phyloP scores from a whole-genome alignment of 225 moss, liverwort and hornwort genomes.

The Lunularia cruciata region DNA sequence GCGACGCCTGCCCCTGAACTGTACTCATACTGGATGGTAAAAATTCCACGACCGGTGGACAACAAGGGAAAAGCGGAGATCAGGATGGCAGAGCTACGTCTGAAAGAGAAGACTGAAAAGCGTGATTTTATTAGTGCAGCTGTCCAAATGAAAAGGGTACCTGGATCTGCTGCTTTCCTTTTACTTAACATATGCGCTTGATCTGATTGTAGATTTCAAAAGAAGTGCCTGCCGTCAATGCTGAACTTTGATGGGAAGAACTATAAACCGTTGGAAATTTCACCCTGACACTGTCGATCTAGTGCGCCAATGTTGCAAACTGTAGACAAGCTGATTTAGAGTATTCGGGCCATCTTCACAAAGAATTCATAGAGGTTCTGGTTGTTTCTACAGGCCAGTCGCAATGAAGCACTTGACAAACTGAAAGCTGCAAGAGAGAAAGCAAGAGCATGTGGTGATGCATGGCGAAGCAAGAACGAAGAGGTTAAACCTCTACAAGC shows the following conservation, averaged over 20 bases:
- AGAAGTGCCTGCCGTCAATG: background rate
- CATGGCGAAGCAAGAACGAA: slow-evolving; percentile 38
- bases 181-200: background rate
- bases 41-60: slow-evolving; percentile 54
- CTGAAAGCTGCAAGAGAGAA: slow-evolving; percentile 53
- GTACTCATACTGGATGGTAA: slow-evolving; percentile 54
- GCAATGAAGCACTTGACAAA: slow-evolving; percentile 59
- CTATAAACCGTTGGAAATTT: too few relatives aligned
- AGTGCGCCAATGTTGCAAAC: background rate
- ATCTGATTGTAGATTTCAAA: background rate
- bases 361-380: too few relatives aligned
- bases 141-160: slow-evolving; percentile 46
- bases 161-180: slow-evolving; percentile 7
- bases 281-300: too few relatives aligned
- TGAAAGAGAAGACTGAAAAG: slow-evolving; percentile 58
- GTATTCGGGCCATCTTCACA: too few relatives aligned
- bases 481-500: slow-evolving; percentile 55
- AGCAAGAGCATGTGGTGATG: slow-evolving; percentile 46
- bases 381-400: slow-evolving; percentile 30
- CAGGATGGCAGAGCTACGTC: slow-evolving; percentile 47
- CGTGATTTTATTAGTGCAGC: slow-evolving; percentile 52
- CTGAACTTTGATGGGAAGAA: background rate
- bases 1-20: slow-evolving; percentile 37
- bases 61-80: slow-evolving; percentile 50
- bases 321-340: background rate